These are phyloP conservation scores for Solanum hybrid DNA, from an alignment of 305 asterid genomes.

Conservation along the genomic window DNA sequence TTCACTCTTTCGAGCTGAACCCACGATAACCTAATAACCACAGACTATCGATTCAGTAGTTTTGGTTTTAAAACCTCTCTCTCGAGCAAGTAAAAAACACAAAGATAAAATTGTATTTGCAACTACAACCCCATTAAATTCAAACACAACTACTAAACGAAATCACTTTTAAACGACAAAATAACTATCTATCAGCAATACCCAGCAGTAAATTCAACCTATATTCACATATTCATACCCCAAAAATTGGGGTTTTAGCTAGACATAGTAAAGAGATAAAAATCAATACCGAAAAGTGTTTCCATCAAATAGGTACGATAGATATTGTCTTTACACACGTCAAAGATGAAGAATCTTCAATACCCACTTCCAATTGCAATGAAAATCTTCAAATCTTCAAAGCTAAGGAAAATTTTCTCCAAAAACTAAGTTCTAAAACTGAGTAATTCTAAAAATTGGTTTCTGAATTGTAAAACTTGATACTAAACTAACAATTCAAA, in stretches of 20 bases:
- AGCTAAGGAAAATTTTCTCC: not conserved
- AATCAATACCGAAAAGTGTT: not conserved
- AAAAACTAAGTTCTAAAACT: not conserved
- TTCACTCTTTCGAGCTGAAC: no score
- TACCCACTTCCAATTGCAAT: not conserved
- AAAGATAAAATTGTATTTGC: not conserved
- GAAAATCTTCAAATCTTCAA: not conserved
- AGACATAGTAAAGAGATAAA: not conserved
- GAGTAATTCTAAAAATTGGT: not conserved
- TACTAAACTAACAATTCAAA: not conserved
- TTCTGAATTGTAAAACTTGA: not conserved
- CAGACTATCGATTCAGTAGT: not conserved
- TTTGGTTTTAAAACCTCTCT: not conserved
- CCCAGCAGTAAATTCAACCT: not conserved
- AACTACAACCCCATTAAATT: not conserved
- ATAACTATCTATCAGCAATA: not conserved
- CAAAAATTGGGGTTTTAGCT: not conserved
- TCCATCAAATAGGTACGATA: not conserved
- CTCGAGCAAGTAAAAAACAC: not conserved
- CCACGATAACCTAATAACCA: not conserved
- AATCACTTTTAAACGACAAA: not conserved
- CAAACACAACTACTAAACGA: not conserved
- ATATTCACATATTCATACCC: not conserved
- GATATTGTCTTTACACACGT: not conserved
- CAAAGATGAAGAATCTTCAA: not conserved